These are phyloP conservation scores for Hymenoscyphus linearis DNA, from an alignment of 2,329 filamentous ascomycete genomes.

Conservation along the genomic window DNA sequence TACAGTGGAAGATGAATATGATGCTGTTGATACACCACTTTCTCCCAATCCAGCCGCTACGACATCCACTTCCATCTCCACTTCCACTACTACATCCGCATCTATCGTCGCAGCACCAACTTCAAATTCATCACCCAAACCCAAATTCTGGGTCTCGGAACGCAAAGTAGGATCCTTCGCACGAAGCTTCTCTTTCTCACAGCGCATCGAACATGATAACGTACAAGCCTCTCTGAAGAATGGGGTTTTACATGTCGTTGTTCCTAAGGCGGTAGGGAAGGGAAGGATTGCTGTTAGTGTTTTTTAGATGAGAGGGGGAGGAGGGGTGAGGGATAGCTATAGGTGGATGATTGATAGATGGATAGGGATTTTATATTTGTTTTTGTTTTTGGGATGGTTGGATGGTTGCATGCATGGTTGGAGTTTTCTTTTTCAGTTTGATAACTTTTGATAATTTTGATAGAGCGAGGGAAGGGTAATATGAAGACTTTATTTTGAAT, in stretches of 20 bases:
- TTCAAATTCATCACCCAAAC: too few species aligned
- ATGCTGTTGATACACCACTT: conserved; percentile 23
- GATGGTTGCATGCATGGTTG: too few species aligned
- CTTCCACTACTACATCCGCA: too few species aligned
- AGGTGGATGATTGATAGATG: neutral
- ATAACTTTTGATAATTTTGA: too few species aligned
- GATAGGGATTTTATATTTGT: neutral
- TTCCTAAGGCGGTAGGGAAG: conserved; percentile 63
- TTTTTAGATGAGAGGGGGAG: neutral
- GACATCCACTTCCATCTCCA: too few species aligned
- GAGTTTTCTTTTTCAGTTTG: too few species aligned
- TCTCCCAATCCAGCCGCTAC: conserved; percentile 15
- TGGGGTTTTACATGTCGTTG: conserved; percentile 55
- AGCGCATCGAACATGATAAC: conserved; percentile 53
- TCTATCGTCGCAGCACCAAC: conserved; percentile 30
- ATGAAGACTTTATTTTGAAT: too few species aligned
- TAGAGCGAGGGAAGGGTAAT: too few species aligned
- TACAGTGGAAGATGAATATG: conserved; percentile 26
- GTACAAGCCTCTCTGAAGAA: conserved; percentile 59
- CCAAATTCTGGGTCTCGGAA: conserved; percentile 67
- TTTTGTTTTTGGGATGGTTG: too few species aligned
- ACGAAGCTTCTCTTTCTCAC: conserved; percentile 62
- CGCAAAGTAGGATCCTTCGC: conserved; percentile 61
- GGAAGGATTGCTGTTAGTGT: conserved; percentile 46
- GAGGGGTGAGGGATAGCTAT: neutral